A percentile compares a stretch with the other conserved stretches of the same genome.
Conservation (phyloP, 225 moss, liverwort and hornwort species). For the Marchantia paleacea region DNA sequence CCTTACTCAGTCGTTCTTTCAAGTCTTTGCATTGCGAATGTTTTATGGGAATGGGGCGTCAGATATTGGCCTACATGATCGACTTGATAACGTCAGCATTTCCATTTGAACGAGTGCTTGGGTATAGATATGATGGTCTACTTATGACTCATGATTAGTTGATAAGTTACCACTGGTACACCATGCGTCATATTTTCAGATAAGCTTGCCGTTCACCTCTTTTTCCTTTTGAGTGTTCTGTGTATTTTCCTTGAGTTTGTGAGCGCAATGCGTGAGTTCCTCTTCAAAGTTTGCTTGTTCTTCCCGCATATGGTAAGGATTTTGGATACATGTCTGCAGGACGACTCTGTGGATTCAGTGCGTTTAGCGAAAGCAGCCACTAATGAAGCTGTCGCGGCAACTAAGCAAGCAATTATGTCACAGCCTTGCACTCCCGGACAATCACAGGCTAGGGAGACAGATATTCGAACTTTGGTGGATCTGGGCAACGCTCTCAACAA, state of each 20-base stretch:
- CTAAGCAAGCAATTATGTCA: slow-evolving; percentile 60
- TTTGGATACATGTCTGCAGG: slow-evolving; percentile 36
- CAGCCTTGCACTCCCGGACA: slow-evolving; percentile 60
- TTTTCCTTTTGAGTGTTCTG: too few species aligned
- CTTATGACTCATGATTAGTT: not conserved
- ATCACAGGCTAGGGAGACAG: slow-evolving; percentile 79
- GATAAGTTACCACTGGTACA: too few species aligned
- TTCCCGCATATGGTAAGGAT: not conserved
- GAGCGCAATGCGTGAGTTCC: not conserved
- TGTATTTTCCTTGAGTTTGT: too few species aligned
- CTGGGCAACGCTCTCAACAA: slow-evolving; percentile 73
- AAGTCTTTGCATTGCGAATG: too few species aligned
- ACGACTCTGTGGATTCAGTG: slow-evolving; percentile 67
- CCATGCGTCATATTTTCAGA: too few species aligned
- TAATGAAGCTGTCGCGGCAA: slow-evolving; percentile 58
- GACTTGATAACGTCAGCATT: not conserved
- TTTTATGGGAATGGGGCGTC: too few species aligned
- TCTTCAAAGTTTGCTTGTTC: not conserved
- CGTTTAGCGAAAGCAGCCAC: slow-evolving; percentile 79
- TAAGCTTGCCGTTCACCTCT: too few species aligned
- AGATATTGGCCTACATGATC: too few species aligned
- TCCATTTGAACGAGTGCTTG: too few species aligned
- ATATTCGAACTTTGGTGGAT: slow-evolving; percentile 71
- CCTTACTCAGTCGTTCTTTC: not conserved
- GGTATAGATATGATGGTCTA: not conserved